Conservation (phyloP, 2,329 filamentous ascomycete genomes). For the Macrophomina phaseolina region DNA sequence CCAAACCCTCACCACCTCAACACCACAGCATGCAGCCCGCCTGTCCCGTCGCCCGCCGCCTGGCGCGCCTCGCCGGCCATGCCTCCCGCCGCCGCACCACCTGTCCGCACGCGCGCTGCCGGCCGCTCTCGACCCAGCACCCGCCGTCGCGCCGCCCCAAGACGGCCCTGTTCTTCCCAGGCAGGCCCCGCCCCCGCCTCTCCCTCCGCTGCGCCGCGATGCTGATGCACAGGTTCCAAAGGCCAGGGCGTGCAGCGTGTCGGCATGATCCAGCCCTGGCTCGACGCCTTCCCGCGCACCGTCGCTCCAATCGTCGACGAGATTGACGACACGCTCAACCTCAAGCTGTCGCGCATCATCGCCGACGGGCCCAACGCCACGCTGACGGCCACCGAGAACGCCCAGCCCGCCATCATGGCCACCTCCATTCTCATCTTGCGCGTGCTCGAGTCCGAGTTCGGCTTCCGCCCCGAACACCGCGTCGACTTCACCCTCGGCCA, state of each 20-base stretch:
- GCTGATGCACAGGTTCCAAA: constrained; percentile 43
- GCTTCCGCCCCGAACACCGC: constrained; percentile 71
- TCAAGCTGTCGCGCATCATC: constrained; percentile 75
- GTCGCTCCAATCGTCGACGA: constrained; percentile 80
- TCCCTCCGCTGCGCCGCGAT: not conserved
- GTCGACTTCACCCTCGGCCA: constrained; percentile 88
- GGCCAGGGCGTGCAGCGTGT: constrained; percentile 89
- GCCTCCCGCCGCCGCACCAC: not conserved
- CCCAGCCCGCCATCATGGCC: constrained; percentile 95
- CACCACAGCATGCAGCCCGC: constrained; percentile 8
- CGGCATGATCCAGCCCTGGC: constrained; percentile 85
- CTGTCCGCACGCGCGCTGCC: constrained; percentile 4
- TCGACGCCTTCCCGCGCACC: constrained; percentile 81
- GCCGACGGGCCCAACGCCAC: constrained; percentile 76
- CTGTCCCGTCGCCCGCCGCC: constrained; percentile 7
- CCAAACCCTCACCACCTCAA: not conserved
- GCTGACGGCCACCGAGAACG: constrained; percentile 82
- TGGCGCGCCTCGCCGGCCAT: not conserved
- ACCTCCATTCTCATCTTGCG: constrained; percentile 89
- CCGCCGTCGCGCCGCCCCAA: constrained; percentile 35
- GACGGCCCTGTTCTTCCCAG: constrained; percentile 48
- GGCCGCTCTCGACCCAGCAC: not conserved
- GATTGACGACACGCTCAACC: constrained; percentile 78
- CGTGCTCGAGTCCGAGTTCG: constrained; percentile 84
- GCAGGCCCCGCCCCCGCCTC: constrained; percentile 26